phyloP scores from a whole-genome alignment of 805 yeast genomes.

The Candida glaebosa region DNA sequence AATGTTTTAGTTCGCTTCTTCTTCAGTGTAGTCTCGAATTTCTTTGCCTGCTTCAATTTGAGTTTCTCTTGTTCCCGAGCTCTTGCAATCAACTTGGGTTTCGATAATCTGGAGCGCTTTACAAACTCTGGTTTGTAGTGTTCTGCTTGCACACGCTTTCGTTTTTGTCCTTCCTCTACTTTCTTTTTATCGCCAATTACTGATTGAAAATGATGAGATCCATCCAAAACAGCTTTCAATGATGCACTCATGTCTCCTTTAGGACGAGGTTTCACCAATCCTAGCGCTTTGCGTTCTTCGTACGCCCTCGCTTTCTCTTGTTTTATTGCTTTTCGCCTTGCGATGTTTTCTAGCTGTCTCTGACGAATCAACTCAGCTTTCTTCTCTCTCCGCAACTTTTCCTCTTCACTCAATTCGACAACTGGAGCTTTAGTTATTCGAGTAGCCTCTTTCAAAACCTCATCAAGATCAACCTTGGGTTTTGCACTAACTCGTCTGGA shows the following conservation, averaged over 20 bases:
- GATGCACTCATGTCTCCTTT: constrained; percentile 2
- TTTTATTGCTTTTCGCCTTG: constrained; percentile 4
- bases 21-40: constrained; percentile 3
- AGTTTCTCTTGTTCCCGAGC: constrained; percentile 12
- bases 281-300: constrained; percentile 4
- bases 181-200: constrained; percentile 33
- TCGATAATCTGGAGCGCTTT: constrained; percentile 5
- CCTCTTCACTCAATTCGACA: constrained; percentile 14
- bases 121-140: constrained; percentile 25
- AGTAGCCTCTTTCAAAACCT: constrained; percentile 13
- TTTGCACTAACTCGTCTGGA: constrained; percentile 11
- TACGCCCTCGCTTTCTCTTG: not conserved
- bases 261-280: not conserved
- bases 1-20: not conserved
- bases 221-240: constrained; percentile 15
- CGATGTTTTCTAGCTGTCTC: not conserved
- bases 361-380: constrained; percentile 5
- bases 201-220: constrained; percentile 36
- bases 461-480: constrained; percentile 13
- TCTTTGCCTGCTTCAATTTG: constrained; percentile 8
- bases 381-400: constrained; percentile 9
- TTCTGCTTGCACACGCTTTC: constrained; percentile 26
- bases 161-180: constrained; percentile 31
- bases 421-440: constrained; percentile 4
- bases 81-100: constrained; percentile 9